Percentiles rank a stretch among this genome's conserved stretches.
These are phyloP conservation scores for Hypomyces rosellus DNA, from an alignment of 2,329 filamentous ascomycete genomes.

Conservation along the genomic window DNA sequence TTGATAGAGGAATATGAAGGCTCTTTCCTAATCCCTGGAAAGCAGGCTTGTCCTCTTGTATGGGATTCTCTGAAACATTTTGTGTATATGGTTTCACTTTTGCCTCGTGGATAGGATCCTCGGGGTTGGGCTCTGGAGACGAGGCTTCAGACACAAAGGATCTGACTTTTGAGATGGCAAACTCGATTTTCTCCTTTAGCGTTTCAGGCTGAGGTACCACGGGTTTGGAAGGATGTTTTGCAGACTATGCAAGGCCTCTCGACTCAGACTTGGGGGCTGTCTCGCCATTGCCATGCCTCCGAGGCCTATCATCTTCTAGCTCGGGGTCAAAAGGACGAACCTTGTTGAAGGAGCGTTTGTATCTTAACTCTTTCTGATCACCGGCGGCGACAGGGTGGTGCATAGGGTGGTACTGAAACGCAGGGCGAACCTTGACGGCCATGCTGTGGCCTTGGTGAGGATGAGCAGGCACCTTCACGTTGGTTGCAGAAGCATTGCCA, in stretches of 20 bases:
- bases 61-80: neutral
- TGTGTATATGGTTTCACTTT: conserved; percentile 9
- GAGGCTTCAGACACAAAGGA: conserved; percentile 1
- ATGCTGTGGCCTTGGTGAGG: conserved; percentile 17
- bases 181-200: neutral
- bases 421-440: conserved; percentile 22
- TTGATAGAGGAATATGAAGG: too few species aligned
- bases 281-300: too few species aligned
- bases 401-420: conserved; percentile 14
- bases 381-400: conserved; percentile 5
- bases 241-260: too few species aligned
- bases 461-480: conserved; percentile 12
- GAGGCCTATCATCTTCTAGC: neutral
- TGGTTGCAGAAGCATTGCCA: conserved; percentile 11
- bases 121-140: neutral
- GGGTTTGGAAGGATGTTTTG: too few species aligned
- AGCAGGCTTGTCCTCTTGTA: neutral
- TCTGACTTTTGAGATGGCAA: conserved; percentile 8
- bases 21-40: neutral
- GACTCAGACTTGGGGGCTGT: too few species aligned
- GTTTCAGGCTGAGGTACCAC: too few species aligned
- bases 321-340: conserved; percentile 12
- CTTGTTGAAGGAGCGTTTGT: conserved; percentile 14
- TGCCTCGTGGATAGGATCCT: neutral
- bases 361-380: conserved; percentile 3